phyloP scores from a whole-genome alignment of 441 rosid genomes.

The Erodium moschatum region DNA sequence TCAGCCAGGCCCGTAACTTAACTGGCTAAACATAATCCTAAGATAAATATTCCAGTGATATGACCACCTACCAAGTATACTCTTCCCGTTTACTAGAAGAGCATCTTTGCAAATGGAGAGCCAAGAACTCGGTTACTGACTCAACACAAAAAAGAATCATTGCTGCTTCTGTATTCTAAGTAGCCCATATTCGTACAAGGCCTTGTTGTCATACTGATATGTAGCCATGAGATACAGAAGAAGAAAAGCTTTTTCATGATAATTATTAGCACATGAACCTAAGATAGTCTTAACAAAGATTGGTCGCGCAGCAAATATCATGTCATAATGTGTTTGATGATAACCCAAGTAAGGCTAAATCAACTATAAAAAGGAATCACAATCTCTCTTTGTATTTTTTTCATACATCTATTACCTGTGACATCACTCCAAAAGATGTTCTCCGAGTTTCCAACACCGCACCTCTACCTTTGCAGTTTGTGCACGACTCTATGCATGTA shows the following conservation, averaged over 20 bases:
- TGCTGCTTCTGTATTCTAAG: not conserved
- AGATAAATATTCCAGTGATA: too few relatives aligned
- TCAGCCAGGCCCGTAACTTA: not conserved
- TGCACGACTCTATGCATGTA: slow-evolving; percentile 45
- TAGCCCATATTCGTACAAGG: not conserved
- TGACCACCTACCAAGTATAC: not conserved
- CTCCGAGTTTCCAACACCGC: slow-evolving; percentile 57
- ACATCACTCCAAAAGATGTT: slow-evolving; percentile 84
- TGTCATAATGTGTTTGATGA: too few relatives aligned
- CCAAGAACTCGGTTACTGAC: not conserved
- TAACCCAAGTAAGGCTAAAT: too few relatives aligned
- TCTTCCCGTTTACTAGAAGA: not conserved
- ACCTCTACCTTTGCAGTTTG: slow-evolving; percentile 72
- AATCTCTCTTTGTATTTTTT: too few relatives aligned
- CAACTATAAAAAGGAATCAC: too few relatives aligned
- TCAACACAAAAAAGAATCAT: not conserved
- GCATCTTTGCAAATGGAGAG: not conserved
- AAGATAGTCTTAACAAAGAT: too few relatives aligned
- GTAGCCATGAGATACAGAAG: not conserved
- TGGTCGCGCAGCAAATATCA: too few relatives aligned
- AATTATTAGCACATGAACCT: too few relatives aligned
- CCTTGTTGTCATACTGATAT: too few relatives aligned
- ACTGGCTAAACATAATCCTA: not conserved
- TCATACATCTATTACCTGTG: slow-evolving; percentile 45
- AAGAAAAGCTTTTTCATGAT: too few relatives aligned